Evolutionary conservation across 1,284 basidiomycete genomes (phyloP).

Genomic region (Cutaneotrichosporon cavernicola): DNA sequence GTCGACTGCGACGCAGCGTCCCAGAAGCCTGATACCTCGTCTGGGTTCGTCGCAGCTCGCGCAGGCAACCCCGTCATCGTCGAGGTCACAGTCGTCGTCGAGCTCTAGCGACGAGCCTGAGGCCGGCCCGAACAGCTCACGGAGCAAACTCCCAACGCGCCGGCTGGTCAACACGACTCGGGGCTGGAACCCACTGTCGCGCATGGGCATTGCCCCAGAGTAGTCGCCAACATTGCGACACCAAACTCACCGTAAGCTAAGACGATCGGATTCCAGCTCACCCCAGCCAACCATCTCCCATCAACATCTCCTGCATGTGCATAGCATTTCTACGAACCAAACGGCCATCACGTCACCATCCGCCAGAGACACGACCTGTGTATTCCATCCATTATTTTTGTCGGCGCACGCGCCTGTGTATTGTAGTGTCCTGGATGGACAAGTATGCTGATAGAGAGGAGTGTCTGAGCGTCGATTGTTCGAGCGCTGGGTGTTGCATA

Average conservation of each 20-base stretch:
- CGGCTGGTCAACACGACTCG: slow-evolving; percentile 8
- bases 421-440: slow-evolving; percentile 7
- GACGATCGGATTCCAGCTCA: not conserved
- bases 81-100: slow-evolving; percentile 1
- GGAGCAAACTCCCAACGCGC: slow-evolving; percentile 14
- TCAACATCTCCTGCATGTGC: slow-evolving; percentile 6
- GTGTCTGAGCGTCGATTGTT: not conserved
- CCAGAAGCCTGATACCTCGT: slow-evolving; percentile 20
- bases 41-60: slow-evolving; percentile 5
- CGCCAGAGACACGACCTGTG: slow-evolving; percentile 4
- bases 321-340: not conserved
- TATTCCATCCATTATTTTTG: slow-evolving; percentile 7
- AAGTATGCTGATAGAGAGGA: not conserved
- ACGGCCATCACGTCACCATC: not conserved
- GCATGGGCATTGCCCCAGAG: not conserved
- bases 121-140: not conserved
- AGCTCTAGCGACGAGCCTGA: not conserved
- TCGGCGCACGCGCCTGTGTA: slow-evolving; percentile 5
- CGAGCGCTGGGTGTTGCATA: not conserved
- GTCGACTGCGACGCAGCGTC: not conserved
- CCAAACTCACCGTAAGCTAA: not conserved
- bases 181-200: slow-evolving; percentile 11
- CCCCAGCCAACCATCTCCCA: not conserved
- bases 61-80: not conserved
- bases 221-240: not conserved